phyloP scores from a whole-genome alignment of 805 yeast species.

The Middelhovenomyces tepae region DNA sequence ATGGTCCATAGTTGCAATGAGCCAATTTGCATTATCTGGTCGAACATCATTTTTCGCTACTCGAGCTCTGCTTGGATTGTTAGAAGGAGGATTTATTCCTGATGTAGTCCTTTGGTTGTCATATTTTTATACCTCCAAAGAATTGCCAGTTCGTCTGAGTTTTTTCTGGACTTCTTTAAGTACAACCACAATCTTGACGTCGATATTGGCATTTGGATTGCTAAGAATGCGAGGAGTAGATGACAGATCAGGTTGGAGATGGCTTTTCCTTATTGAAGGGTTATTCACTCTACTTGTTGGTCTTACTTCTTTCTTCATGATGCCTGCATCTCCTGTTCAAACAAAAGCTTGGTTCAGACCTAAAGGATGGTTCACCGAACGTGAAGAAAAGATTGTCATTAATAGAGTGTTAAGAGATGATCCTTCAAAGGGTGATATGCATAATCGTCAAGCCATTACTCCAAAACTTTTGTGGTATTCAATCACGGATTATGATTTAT shows the following conservation, averaged over 20 bases:
- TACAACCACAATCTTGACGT: slow-evolving; percentile 33
- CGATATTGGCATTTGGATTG: slow-evolving; percentile 43
- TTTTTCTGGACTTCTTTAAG: slow-evolving; percentile 49
- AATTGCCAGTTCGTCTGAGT: slow-evolving; percentile 47
- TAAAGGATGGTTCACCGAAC: slow-evolving; percentile 46
- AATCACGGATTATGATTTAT: slow-evolving; percentile 41
- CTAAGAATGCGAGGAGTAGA: slow-evolving; percentile 38
- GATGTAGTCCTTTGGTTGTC: slow-evolving; percentile 52
- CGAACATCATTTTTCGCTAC: slow-evolving; percentile 38
- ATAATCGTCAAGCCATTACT: slow-evolving; percentile 47
- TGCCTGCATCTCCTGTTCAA: slow-evolving; percentile 46
- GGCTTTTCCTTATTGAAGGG: slow-evolving; percentile 57
- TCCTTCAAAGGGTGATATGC: slow-evolving; percentile 57
- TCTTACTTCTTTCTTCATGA: slow-evolving; percentile 32
- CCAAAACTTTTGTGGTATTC: slow-evolving; percentile 33
- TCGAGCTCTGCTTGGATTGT: slow-evolving; percentile 44
- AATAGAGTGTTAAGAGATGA: slow-evolving; percentile 55
- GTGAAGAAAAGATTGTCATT: slow-evolving; percentile 50
- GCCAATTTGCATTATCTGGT: slow-evolving; percentile 37
- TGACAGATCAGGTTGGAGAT: slow-evolving; percentile 48
- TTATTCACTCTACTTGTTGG: slow-evolving; percentile 44
- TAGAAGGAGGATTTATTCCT: slow-evolving; percentile 59
- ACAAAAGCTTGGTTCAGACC: slow-evolving; percentile 37
- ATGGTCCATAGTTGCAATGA: slow-evolving; percentile 49
- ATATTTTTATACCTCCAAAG: slow-evolving; percentile 50